Evolutionary conservation across 1,284 basidiomycete genomes (phyloP), one percentile per base, ranked within the genome.

Genomic region (Phlebopus sp.): DNA sequence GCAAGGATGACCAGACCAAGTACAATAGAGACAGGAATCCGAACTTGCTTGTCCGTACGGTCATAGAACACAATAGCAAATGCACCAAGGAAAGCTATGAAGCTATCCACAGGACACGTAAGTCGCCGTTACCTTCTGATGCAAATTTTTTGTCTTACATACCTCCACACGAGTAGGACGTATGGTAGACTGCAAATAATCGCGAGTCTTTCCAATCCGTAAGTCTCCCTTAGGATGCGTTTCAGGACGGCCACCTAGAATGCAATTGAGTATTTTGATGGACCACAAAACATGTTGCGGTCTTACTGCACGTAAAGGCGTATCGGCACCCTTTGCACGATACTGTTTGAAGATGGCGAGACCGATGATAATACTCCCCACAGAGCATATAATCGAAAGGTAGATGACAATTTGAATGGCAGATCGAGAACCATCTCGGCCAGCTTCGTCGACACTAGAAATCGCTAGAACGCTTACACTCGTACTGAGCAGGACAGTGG

Each of bases 181-280:
- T 68, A 60, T 9, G 62, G 62, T 30, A 68, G 64, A 43, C 62
- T 60, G 30, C 64, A 64, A 30, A 64, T 55, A 32, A 67, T 62
- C 14, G 62, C 49, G 25, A 64, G 54, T 32, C 54, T 58, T 18
- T 62, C 62, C 5, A 64, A 47, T 29, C 66, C 62, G 11, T 62
- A 47, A 10, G 42, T 37, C 15, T 58, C 48, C 13, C 54, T 48
- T 3, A 64, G 42, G 15, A 64, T 65, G 6, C 64, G 64, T 41
- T 54, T 63, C 42, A 64, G 39, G 1, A 64, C 50, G 6, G 50
- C 41, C n/a, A 68, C 49, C 62, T 64, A 7, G n/a, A 35, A 38
- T n/a, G n/a, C n/a, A n/a, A n/a, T n/a, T n/a, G n/a, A n/a, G n/a
- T n/a, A n/a, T n/a, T n/a, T n/a, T n/a, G n/a, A n/a, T n/a, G n/a